Evolutionary conservation across 805 yeast genomes (phyloP).

Genomic region (Trichomonascus vanleenenianus): DNA sequence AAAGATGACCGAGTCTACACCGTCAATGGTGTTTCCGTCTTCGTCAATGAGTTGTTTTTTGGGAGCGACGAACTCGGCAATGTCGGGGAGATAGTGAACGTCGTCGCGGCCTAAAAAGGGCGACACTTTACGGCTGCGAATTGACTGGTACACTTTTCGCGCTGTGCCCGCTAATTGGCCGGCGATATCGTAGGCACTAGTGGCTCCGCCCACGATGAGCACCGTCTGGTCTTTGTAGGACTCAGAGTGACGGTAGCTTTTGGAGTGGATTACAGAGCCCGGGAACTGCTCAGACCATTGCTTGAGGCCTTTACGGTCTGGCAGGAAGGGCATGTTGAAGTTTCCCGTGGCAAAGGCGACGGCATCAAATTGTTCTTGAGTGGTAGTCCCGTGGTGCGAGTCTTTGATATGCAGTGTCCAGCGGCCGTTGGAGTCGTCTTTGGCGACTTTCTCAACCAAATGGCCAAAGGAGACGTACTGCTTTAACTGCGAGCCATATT

Average conservation of each 20-base stretch:
- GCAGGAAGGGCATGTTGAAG: slow-evolving; percentile 53
- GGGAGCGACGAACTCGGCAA: not conserved
- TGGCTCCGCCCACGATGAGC: slow-evolving; percentile 66
- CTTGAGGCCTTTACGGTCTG: slow-evolving; percentile 45
- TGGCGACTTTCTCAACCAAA: slow-evolving; percentile 36
- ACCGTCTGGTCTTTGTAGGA: slow-evolving; percentile 40
- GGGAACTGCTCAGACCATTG: slow-evolving; percentile 41
- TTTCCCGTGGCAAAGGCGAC: slow-evolving; percentile 60
- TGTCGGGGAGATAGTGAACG: not conserved
- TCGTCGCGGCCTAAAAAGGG: not conserved
- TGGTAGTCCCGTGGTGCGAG: not conserved
- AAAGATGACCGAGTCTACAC: slow-evolving; percentile 53
- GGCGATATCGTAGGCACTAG: slow-evolving; percentile 71
- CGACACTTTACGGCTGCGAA: slow-evolving; percentile 27
- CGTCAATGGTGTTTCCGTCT: slow-evolving; percentile 39
- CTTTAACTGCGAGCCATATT: slow-evolving; percentile 43
- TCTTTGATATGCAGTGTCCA: slow-evolving; percentile 40
- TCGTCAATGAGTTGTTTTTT: slow-evolving; percentile 34
- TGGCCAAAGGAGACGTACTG: slow-evolving; percentile 38
- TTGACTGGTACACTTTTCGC: slow-evolving; percentile 40
- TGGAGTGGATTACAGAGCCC: slow-evolving; percentile 47
- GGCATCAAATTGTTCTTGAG: slow-evolving; percentile 40
- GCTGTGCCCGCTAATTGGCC: slow-evolving; percentile 45
- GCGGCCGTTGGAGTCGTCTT: slow-evolving; percentile 24
- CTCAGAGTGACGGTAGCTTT: slow-evolving; percentile 42